Evolutionary conservation across 345 rosid genomes (phyloP).

Genomic region (Pseudoturritis turrita): DNA sequence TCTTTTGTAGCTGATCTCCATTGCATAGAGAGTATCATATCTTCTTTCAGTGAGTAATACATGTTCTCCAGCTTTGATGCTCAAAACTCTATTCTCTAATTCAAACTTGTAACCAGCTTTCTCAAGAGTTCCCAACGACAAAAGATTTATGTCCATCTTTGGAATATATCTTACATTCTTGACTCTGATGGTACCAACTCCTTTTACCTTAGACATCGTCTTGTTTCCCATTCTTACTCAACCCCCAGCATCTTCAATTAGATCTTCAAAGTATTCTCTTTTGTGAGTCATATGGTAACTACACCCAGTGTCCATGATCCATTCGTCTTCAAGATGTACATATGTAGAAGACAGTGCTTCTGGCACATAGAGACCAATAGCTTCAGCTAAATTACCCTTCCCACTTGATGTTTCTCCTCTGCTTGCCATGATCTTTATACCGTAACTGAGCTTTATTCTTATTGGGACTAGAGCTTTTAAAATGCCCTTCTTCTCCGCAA

Average conservation of each 20-base stretch:
- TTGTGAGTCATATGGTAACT: neutral
- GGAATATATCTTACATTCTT: no score
- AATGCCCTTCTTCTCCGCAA: neutral
- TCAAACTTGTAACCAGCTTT: no score
- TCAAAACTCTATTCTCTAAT: no score
- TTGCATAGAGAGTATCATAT: no score
- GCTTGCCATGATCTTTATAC: no score
- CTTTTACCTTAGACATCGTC: neutral
- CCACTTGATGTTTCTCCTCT: no score
- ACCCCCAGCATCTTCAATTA: neutral
- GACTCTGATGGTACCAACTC: neutral
- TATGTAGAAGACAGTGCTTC: neutral
- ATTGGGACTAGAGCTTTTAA: neutral
- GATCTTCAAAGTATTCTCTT: neutral
- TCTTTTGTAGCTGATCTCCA: no score
- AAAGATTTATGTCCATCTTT: no score
- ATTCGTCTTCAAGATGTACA: neutral
- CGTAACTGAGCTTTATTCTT: neutral
- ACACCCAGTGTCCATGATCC: neutral
- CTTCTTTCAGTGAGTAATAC: no score
- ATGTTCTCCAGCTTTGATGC: no score
- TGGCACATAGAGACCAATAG: neutral
- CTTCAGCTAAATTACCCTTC: no score
- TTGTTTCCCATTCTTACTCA: neutral
- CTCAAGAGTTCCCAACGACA: no score